A percentile compares a stretch with the other conserved stretches of the same genome.
Evolutionary conservation across 495 filamentous ascomycete genomes (phyloP).

Genomic region (Hypoxylon fuscum): DNA sequence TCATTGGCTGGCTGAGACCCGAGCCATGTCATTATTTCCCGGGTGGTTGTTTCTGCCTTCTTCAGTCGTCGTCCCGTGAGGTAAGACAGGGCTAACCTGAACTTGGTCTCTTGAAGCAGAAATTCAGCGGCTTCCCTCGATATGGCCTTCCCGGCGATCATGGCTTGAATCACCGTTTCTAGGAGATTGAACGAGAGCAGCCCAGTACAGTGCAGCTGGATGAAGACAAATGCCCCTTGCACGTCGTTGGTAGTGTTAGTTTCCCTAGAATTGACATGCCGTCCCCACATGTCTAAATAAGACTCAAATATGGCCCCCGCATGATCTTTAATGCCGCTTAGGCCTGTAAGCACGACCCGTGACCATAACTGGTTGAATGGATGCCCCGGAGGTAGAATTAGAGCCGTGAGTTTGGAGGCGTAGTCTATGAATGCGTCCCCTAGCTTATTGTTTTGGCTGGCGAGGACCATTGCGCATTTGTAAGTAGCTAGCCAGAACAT

Average conservation of each 20-base stretch:
- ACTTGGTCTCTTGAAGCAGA: constrained; percentile 39
- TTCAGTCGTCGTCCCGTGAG: constrained; percentile 25
- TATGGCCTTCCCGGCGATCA: constrained; percentile 22
- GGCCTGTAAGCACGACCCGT: constrained; percentile 36
- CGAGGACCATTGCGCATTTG: constrained; percentile 37
- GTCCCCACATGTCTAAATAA: constrained; percentile 39
- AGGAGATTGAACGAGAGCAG: constrained; percentile 34
- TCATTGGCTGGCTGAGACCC: constrained; percentile 9
- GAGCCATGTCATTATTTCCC: constrained; percentile 38
- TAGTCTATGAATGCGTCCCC: constrained; percentile 31
- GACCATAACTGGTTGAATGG: constrained; percentile 44
- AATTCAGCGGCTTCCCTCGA: constrained; percentile 33
- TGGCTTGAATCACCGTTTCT: constrained; percentile 25
- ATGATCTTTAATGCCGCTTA: constrained; percentile 32
- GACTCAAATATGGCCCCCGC: constrained; percentile 41
- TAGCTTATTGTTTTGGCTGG: constrained; percentile 21
- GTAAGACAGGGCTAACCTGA: constrained; percentile 33
- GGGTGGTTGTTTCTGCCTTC: constrained; percentile 28
- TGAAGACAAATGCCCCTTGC: constrained; percentile 42
- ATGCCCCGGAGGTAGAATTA: constrained; percentile 33
- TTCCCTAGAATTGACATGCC: constrained; percentile 30
- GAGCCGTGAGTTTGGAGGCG: constrained; percentile 32
- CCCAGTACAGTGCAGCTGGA: constrained; percentile 41
- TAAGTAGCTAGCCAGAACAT: constrained; percentile 36
- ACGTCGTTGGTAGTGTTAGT: constrained; percentile 31